A percentile compares a stretch with the other conserved stretches of the same genome.
Evolutionary conservation across 768 basidiomycete species (phyloP).

Genomic region (Epithele typhae): DNA sequence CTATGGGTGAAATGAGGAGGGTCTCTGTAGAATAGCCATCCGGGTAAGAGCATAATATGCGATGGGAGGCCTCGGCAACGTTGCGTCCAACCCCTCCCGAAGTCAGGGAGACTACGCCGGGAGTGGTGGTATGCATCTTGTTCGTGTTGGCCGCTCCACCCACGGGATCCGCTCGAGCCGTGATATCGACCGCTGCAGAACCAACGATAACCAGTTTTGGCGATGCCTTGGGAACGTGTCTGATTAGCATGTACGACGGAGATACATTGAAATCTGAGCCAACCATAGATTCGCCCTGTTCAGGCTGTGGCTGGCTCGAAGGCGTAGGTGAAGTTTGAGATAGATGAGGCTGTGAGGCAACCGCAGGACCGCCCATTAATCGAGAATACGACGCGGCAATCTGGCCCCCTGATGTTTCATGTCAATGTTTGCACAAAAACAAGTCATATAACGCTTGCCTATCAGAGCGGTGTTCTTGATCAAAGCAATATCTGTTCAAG

Average conservation of each 20-base stretch:
- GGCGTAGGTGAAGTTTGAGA: background rate
- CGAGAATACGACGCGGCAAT: conserved; percentile 76
- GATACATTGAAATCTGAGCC: background rate
- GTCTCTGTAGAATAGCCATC: conserved; percentile 28
- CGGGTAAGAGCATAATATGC: conserved; percentile 40
- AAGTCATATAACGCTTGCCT: conserved; percentile 41
- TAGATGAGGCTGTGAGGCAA: conserved; percentile 5
- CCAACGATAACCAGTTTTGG: conserved; percentile 73
- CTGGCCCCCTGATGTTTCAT: conserved; percentile 50
- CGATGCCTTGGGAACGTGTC: conserved; percentile 7
- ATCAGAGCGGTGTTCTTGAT: conserved; percentile 84
- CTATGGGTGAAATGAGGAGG: conserved; percentile 72
- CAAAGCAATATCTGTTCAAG: conserved; percentile 67
- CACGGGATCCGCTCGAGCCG: conserved; percentile 43
- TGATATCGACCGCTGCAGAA: conserved; percentile 87
- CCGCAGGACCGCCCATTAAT: conserved; percentile 24
- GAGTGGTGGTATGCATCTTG: conserved; percentile 65
- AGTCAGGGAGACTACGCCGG: conserved; percentile 68
- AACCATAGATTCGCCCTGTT: too few relatives aligned
- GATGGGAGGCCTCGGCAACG: conserved; percentile 85
- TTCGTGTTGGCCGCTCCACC: conserved; percentile 24
- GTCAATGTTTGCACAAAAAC: background rate
- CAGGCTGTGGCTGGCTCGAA: background rate
- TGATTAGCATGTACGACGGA: background rate
- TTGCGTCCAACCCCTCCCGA: conserved; percentile 95